These are phyloP conservation scores for Entrophospora sp. DNA, from an alignment of 192 early-diverging fungal genomes.

Conservation along the genomic window DNA sequence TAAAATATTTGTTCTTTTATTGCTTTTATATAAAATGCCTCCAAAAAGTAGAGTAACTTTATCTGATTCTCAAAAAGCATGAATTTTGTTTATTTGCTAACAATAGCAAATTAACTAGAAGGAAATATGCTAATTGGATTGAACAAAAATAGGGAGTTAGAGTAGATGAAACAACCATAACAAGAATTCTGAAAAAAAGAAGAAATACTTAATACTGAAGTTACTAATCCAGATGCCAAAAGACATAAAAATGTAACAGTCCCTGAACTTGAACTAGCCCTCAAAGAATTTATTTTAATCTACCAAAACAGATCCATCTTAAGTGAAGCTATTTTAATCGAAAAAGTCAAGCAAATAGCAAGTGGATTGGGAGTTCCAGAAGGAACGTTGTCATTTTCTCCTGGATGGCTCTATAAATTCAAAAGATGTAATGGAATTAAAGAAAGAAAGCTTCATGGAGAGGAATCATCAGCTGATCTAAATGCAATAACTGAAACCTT, in stretches of 20 bases:
- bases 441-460: conserved; percentile 11
- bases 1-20: no score
- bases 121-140: neutral
- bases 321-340: conserved; percentile 22
- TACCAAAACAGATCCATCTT: conserved; percentile 8
- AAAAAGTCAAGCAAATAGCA: conserved; percentile 3
- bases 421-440: conserved; percentile 29
- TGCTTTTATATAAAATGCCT: no score
- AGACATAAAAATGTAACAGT: no score
- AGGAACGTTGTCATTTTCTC: conserved; percentile 24
- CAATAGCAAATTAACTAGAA: neutral
- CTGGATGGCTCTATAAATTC: conserved; percentile 33
- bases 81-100: neutral
- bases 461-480: neutral
- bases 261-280: no score
- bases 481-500: neutral
- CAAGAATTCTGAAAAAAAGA: conserved; percentile 30
- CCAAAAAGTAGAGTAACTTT: no score
- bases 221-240: no score
- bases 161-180: conserved; percentile 19
- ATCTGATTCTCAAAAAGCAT: no score
- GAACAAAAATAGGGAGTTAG: neutral
- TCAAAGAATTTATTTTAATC: conserved; percentile 21
- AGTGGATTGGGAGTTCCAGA: conserved; percentile 18
- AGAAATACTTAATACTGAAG: no score